These are phyloP conservation scores for Chlamydomonas sp. DNA, from an alignment of 139 green algal genomes.

Conservation along the genomic window DNA sequence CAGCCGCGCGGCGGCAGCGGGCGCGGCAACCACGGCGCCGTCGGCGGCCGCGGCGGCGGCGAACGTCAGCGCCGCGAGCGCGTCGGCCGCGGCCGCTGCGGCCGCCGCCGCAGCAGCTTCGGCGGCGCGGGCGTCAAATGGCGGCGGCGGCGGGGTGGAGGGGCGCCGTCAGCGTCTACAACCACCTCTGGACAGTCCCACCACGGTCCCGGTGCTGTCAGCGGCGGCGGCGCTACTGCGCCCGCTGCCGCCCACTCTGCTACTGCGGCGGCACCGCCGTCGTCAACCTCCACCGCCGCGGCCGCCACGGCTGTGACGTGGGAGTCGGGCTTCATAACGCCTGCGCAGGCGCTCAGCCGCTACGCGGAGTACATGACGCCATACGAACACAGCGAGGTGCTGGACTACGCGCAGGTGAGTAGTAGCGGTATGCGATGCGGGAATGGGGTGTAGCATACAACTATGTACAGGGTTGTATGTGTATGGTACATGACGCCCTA, in stretches of 20 bases:
- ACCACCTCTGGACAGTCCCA: not conserved
- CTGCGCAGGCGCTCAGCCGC: conserved; percentile 60
- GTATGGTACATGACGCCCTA: conserved; percentile 70
- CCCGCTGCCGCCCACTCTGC: not conserved
- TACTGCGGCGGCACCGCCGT: not conserved
- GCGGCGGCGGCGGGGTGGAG: not conserved
- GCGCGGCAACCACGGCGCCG: not conserved
- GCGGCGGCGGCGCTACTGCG: not conserved
- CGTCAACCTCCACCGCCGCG: not conserved
- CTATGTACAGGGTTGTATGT: not conserved
- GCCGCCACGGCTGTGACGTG: conserved; percentile 22
- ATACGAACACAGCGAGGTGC: conserved; percentile 86
- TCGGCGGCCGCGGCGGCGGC: not conserved
- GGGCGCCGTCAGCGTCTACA: not conserved
- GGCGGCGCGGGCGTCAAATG: not conserved
- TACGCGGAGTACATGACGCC: conserved; percentile 76
- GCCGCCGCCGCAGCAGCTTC: not conserved
- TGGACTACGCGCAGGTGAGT: conserved; percentile 73
- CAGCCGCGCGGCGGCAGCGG: not conserved
- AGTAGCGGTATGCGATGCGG: not conserved
- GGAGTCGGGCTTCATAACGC: conserved; percentile 61
- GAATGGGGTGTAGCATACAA: not conserved
- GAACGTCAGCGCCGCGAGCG: not conserved
- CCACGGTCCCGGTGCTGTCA: not conserved
- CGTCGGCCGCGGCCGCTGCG: not conserved